These are phyloP conservation scores for Aspergillus sparsus DNA, from an alignment of 495 filamentous ascomycete genomes.

Conservation along the genomic window DNA sequence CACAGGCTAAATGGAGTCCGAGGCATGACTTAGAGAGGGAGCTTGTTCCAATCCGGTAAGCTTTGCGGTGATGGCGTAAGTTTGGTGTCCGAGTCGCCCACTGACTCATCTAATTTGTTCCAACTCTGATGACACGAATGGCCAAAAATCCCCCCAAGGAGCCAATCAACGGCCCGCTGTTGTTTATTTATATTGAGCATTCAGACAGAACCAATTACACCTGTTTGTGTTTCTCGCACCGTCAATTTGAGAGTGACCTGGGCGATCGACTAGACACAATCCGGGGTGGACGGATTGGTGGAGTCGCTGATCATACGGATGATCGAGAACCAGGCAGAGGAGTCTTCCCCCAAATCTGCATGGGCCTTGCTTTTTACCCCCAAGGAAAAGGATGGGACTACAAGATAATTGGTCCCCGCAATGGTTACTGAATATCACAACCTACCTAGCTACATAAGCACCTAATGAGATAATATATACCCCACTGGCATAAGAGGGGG, in stretches of 20 bases:
- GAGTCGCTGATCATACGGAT: not conserved
- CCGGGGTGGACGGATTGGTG: not conserved
- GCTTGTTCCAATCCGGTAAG: not conserved
- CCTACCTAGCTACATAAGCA: not conserved
- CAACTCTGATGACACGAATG: not conserved
- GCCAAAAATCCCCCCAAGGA: not conserved
- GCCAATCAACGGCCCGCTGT: not conserved
- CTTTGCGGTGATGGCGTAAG: not conserved
- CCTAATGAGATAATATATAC: not conserved
- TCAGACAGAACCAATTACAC: not conserved
- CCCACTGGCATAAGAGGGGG: too few relatives aligned
- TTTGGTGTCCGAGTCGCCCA: slow-evolving; percentile 2
- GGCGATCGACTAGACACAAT: not conserved
- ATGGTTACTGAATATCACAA: not conserved
- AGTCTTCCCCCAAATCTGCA: not conserved
- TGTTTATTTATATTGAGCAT: not conserved
- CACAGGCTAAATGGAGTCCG: not conserved
- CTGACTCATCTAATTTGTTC: not conserved
- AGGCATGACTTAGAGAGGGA: not conserved
- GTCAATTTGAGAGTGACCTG: not conserved
- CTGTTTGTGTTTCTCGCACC: not conserved
- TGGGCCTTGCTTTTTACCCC: too few relatives aligned
- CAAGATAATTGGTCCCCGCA: not conserved
- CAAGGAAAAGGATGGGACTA: too few relatives aligned
- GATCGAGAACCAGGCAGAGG: not conserved